phyloP scores from a whole-genome alignment of 2,329 filamentous ascomycete genomes.

The Beauveria brongniartii region DNA sequence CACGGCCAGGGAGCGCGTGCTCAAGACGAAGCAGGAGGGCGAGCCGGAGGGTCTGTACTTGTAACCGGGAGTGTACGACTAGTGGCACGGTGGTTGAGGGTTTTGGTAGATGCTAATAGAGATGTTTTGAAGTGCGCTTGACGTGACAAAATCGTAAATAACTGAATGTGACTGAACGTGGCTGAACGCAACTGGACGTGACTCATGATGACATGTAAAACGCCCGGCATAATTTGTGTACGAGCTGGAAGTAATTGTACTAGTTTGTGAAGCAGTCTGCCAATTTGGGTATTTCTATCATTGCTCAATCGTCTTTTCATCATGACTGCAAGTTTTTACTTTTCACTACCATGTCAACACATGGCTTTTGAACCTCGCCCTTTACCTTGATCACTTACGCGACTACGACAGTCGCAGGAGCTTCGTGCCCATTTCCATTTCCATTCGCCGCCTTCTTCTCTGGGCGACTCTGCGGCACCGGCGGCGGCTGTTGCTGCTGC shows the following conservation, averaged over 20 bases:
- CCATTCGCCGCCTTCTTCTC: conserved; percentile 1
- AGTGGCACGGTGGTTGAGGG: conserved; percentile 10
- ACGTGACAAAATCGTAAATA: not conserved
- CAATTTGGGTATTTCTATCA: not conserved
- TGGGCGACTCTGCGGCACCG: not conserved
- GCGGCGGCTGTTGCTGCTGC: not conserved
- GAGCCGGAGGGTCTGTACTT: conserved; percentile 98
- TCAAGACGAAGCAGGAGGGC: conserved; percentile 98
- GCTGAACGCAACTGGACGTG: not conserved
- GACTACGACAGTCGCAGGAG: not conserved
- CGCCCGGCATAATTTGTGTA: no score
- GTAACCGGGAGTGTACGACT: conserved; percentile 44
- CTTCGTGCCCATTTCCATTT: not conserved
- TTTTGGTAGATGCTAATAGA: conserved; percentile 8
- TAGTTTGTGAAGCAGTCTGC: not conserved
- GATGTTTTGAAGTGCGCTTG: not conserved
- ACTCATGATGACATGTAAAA: not conserved
- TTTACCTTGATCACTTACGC: not conserved
- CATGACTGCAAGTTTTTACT: no score
- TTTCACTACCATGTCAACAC: no score
- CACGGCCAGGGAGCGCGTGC: conserved; percentile 80
- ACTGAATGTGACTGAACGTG: not conserved
- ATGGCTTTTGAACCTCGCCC: not conserved
- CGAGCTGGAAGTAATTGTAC: not conserved
- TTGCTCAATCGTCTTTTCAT: not conserved